Conservation (phyloP, 2,329 filamentous ascomycete genomes). For the Zymoseptoria passerinii region DNA sequence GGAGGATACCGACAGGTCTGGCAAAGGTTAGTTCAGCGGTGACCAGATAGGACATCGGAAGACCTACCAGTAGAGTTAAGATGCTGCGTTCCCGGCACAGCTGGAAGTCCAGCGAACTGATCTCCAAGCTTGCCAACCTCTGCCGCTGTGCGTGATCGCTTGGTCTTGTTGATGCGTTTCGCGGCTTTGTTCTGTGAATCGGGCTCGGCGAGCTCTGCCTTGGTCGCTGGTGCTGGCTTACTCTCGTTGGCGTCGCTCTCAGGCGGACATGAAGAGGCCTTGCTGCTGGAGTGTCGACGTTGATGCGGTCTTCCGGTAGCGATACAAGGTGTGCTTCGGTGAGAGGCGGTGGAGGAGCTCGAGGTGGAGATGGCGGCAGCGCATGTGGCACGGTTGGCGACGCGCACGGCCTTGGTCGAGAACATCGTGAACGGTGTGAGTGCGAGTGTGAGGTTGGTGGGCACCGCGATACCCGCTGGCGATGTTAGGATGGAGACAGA, state of each 20-base stretch:
- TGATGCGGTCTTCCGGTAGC: slow-evolving; percentile 34
- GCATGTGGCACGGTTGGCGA: slow-evolving; percentile 24
- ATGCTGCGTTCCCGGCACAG: slow-evolving; percentile 67
- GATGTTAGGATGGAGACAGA: background rate
- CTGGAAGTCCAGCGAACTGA: slow-evolving; percentile 53
- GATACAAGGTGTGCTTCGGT: slow-evolving; percentile 26
- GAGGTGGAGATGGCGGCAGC: slow-evolving; percentile 13
- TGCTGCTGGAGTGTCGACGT: slow-evolving; percentile 43
- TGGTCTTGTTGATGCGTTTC: slow-evolving; percentile 13
- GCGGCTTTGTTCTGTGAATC: slow-evolving; percentile 11
- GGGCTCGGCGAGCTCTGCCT: slow-evolving; percentile 14
- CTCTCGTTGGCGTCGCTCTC: slow-evolving; percentile 23
- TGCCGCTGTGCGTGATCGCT: slow-evolving; percentile 9
- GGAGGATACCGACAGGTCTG: slow-evolving; percentile 78
- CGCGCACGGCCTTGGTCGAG: slow-evolving; percentile 26
- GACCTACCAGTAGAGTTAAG: slow-evolving; percentile 41
- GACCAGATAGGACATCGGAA: slow-evolving; percentile 1
- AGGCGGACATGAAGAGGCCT: slow-evolving; percentile 40
- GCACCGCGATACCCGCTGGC: background rate
- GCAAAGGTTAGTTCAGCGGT: background rate
- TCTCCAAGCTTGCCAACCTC: slow-evolving; percentile 23
- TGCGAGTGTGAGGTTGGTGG: background rate
- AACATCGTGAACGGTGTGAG: slow-evolving; percentile 18
- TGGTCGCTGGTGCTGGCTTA: slow-evolving; percentile 24
- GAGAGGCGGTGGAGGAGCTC: slow-evolving; percentile 23